phyloP scores from a whole-genome alignment of 345 rosid genomes.

The Salix suchowensis region DNA sequence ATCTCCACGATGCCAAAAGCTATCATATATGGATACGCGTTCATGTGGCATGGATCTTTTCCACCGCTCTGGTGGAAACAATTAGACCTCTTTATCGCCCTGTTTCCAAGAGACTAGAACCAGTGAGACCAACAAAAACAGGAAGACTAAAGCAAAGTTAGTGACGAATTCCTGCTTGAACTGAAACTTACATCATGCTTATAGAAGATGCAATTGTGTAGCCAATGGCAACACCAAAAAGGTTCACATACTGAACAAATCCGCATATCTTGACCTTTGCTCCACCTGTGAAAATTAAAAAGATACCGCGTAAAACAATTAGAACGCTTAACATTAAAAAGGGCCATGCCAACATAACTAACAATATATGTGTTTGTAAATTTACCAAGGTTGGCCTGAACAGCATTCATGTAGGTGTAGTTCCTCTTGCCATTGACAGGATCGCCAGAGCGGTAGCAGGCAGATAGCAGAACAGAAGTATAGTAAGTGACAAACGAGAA shows the following conservation, averaged over 20 bases:
- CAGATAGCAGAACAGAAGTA: constrained; percentile 52
- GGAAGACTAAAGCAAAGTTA: neutral
- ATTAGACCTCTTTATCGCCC: constrained; percentile 60
- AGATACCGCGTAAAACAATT: neutral
- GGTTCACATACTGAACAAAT: constrained; percentile 56
- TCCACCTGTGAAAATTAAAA: constrained; percentile 46
- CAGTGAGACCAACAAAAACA: neutral
- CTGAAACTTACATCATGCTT: constrained; percentile 53
- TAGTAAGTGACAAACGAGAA: constrained; percentile 71
- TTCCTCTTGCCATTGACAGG: constrained; percentile 55
- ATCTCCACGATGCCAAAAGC: constrained; percentile 58
- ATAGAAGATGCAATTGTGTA: constrained; percentile 81
- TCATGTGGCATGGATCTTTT: constrained; percentile 41
- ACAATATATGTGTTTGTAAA: neutral
- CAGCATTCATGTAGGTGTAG: constrained; percentile 74
- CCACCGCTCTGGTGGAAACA: constrained; percentile 50
- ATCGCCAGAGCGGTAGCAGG: constrained; percentile 69
- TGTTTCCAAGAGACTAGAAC: constrained; percentile 13
- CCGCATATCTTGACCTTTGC: constrained; percentile 63
- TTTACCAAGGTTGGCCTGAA: constrained; percentile 56
- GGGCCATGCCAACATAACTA: neutral
- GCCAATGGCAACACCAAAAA: constrained; percentile 62
- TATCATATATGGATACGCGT: constrained; percentile 63
- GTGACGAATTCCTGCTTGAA: neutral
- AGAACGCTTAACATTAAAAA: neutral